These are phyloP conservation scores for Nigrospora sphaerica DNA, from an alignment of 2,329 filamentous ascomycete genomes.

Conservation along the genomic window DNA sequence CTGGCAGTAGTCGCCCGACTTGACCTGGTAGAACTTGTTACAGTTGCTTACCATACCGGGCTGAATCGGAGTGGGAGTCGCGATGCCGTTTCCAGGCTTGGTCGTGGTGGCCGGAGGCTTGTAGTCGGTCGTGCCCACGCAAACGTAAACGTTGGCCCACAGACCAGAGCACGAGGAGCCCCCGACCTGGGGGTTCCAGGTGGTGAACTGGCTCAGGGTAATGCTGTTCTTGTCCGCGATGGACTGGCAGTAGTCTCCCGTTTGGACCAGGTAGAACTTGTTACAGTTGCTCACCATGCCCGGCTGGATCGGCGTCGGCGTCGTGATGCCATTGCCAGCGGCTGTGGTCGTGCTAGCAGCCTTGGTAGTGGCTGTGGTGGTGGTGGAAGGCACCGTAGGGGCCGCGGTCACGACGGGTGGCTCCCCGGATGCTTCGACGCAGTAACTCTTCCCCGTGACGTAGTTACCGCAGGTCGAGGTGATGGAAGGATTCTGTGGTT, in stretches of 20 bases:
- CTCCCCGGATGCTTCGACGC: background rate
- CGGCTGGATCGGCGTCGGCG: background rate
- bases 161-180: background rate
- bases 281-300: background rate
- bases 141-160: background rate
- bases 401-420: no score
- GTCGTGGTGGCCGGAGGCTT: background rate
- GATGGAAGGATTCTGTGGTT: constrained; percentile 2
- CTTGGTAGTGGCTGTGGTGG: no score
- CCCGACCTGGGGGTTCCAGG: background rate
- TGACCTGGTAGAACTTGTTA: constrained; percentile 8
- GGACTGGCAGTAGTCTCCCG: background rate
- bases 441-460: background rate
- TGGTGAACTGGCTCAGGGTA: background rate
- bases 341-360: background rate
- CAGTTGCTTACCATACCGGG: constrained; percentile 6
- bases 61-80: constrained; percentile 1
- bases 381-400: no score
- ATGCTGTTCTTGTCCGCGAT: background rate
- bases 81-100: background rate
- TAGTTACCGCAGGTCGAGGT: background rate
- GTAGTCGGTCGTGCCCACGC: background rate
- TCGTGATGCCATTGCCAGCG: background rate
- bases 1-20: constrained; percentile 7
- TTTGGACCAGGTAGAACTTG: background rate